A percentile compares a stretch with the other conserved stretches of the same genome.
Conservation (phyloP, 2,329 filamentous ascomycete species). For the Penicillium sp. region DNA sequence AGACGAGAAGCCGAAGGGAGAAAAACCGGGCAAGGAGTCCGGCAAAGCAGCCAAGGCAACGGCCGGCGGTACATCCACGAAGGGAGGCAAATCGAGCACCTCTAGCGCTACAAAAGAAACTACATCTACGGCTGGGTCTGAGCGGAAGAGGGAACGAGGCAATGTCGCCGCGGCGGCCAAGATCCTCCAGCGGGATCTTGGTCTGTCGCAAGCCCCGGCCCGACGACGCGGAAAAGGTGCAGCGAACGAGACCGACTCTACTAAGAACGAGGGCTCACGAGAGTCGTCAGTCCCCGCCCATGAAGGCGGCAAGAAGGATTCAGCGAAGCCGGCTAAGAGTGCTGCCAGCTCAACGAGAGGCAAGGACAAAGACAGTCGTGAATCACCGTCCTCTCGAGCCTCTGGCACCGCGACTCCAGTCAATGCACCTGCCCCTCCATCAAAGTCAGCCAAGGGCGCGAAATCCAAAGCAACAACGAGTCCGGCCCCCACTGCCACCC, state of each 20-base stretch:
- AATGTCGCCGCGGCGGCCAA: constrained; percentile 58
- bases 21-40: constrained; percentile 66
- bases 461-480: constrained; percentile 35
- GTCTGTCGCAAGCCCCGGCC: constrained; percentile 53
- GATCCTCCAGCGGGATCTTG: constrained; percentile 66
- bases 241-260: constrained; percentile 29
- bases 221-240: constrained; percentile 45
- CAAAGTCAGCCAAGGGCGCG: constrained; percentile 32
- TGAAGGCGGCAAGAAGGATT: constrained; percentile 30
- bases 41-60: constrained; percentile 57
- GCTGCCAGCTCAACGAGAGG: constrained; percentile 22
- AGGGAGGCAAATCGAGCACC: constrained; percentile 42
- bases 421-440: constrained; percentile 16
- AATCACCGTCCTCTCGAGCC: constrained; percentile 21
- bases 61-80: constrained; percentile 28
- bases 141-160: constrained; percentile 58
- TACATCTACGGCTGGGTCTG: constrained; percentile 37
- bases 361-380: constrained; percentile 28
- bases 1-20: constrained; percentile 48
- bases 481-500: constrained; percentile 38
- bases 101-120: constrained; percentile 33
- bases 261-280: constrained; percentile 30
- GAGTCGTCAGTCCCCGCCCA: constrained; percentile 15
- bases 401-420: constrained; percentile 22
- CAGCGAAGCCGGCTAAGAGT: constrained; percentile 22